Evolutionary conservation across 108 stramenopile genomes (phyloP).

Genomic region (Pseudonitzschia pungens): DNA sequence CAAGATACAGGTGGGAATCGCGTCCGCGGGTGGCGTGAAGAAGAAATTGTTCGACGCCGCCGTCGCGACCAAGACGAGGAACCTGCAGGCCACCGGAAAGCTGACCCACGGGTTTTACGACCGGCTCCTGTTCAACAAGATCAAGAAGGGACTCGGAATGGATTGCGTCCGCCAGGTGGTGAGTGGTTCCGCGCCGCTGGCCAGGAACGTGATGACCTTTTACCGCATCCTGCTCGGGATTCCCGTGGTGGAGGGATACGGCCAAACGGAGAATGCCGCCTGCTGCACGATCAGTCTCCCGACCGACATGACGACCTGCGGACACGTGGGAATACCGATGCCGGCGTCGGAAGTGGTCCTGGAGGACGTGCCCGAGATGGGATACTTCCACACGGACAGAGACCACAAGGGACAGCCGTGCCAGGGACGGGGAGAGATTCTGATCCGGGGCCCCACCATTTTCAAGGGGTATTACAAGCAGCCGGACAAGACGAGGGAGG

Average conservation of each 20-base stretch:
- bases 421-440: constrained; percentile 93
- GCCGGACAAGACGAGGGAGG: constrained; percentile 88
- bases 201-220: constrained; percentile 86
- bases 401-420: constrained; percentile 78
- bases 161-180: constrained; percentile 86
- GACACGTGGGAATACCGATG: constrained; percentile 93
- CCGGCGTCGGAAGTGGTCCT: constrained; percentile 84
- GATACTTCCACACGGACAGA: constrained; percentile 86
- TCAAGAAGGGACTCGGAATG: constrained; percentile 89
- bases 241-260: constrained; percentile 96
- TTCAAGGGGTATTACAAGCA: constrained; percentile 98
- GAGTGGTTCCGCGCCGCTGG: constrained; percentile 91
- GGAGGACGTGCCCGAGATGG: constrained; percentile 95
- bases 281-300: constrained; percentile 64
- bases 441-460: constrained; percentile 90
- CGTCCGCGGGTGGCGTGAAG: constrained; percentile 85
- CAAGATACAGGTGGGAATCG: constrained; percentile 83
- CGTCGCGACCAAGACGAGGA: constrained; percentile 81
- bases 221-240: constrained; percentile 88
- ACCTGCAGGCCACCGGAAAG: constrained; percentile 53
- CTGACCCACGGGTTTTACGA: constrained; percentile 89
- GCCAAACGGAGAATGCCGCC: constrained; percentile 94
- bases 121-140: constrained; percentile 89
- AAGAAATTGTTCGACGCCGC: constrained; percentile 88
- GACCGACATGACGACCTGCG: constrained; percentile 77